phyloP scores from a whole-genome alignment of 352 stramenopile species.

The Plasmopara muralis region DNA sequence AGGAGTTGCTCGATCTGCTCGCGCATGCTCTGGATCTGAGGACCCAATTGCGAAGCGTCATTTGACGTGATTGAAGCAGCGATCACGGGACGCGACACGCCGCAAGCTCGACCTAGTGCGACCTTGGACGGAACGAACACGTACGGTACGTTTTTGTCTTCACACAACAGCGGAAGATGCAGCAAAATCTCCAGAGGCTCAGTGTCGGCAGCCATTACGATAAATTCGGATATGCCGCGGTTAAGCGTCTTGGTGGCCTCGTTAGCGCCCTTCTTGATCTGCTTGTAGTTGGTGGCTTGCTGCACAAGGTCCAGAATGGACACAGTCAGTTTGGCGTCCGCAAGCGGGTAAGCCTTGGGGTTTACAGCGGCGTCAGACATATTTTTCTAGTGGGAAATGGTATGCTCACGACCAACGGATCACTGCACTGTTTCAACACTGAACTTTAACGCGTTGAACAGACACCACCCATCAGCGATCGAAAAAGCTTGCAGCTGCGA shows the following conservation, averaged over 20 bases:
- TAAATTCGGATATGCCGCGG: constrained; percentile 99
- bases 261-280: constrained; percentile 99
- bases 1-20: constrained; percentile 99
- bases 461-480: too few species aligned
- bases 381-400: constrained; percentile 8
- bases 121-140: constrained; percentile 96
- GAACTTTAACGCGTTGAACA: too few species aligned
- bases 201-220: constrained; percentile 99
- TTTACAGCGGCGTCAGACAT: constrained; percentile 85
- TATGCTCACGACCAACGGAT: constrained; percentile 88
- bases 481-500: too few species aligned
- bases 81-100: constrained; percentile 98
- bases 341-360: constrained; percentile 96
- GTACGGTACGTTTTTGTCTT: constrained; percentile 96
- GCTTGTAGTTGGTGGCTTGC: constrained; percentile 99
- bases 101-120: constrained; percentile 97
- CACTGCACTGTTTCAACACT: constrained; percentile 33
- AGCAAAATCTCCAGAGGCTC: constrained; percentile 99
- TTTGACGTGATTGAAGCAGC: constrained; percentile 98
- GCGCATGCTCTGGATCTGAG: constrained; percentile 98
- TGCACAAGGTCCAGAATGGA: constrained; percentile 99
- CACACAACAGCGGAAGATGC: constrained; percentile 97
- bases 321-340: constrained; percentile 97
- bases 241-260: constrained; percentile 99
- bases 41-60: constrained; percentile 98